A percentile compares a stretch with the other conserved stretches of the same genome.
These are phyloP conservation scores for Russula olivacea DNA, from an alignment of 768 basidiomycete genomes.

Conservation along the genomic window DNA sequence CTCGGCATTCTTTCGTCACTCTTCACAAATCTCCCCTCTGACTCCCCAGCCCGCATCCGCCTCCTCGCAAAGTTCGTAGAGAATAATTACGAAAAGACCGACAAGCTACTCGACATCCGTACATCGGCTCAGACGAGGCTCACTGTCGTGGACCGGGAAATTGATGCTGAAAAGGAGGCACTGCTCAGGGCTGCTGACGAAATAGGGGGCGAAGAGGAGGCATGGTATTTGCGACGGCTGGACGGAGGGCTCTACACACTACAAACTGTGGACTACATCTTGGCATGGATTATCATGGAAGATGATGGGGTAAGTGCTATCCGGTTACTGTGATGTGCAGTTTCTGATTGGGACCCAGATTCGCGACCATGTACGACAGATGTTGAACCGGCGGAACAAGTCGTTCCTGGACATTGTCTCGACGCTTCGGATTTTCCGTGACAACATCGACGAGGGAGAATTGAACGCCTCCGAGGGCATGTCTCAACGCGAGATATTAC, in stretches of 20 bases:
- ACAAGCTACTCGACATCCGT: conserved; percentile 84
- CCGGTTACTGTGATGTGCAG: not conserved
- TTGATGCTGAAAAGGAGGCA: conserved; percentile 65
- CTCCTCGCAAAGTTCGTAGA: conserved; percentile 93
- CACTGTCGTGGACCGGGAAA: conserved; percentile 54
- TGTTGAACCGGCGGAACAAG: conserved; percentile 69
- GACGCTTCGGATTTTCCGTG: conserved; percentile 64
- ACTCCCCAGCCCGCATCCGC: conserved; percentile 72
- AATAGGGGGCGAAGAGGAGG: conserved; percentile 56
- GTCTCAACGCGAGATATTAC: conserved; percentile 63
- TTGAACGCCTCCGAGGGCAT: conserved; percentile 34
- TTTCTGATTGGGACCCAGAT: conserved; percentile 45
- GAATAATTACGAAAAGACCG: conserved; percentile 86
- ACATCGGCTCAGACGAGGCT: conserved; percentile 63
- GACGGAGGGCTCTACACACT: conserved; percentile 85
- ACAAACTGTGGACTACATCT: conserved; percentile 88
- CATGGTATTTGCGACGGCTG: conserved; percentile 79
- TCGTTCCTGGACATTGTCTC: conserved; percentile 64
- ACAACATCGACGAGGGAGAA: conserved; percentile 61
- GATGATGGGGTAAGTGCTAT: conserved; percentile 80
- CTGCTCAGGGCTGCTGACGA: conserved; percentile 52
- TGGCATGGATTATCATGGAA: conserved; percentile 96
- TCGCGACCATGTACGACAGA: conserved; percentile 63
- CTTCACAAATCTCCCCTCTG: conserved; percentile 80
- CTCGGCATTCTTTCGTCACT: conserved; percentile 86